Percentiles rank a stretch among this genome's conserved stretches.
phyloP scores from a whole-genome alignment of 2,329 filamentous ascomycete species.

The Bimuria novae-zelandiae region DNA sequence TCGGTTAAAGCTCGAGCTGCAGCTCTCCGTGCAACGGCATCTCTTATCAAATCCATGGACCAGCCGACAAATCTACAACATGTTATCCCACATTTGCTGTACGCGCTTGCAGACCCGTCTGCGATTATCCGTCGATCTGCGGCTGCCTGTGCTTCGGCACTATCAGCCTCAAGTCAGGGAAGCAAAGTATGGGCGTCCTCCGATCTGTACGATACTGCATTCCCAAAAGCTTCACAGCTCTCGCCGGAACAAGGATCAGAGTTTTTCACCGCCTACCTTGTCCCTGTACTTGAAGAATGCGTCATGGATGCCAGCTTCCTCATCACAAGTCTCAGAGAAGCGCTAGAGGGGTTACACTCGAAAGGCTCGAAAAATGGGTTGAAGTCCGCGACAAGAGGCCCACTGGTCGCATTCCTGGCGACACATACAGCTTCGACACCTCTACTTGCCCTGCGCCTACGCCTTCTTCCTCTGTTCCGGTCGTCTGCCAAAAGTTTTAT shows the following conservation, averaged over 20 bases:
- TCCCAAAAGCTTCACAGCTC: slow-evolving; percentile 61
- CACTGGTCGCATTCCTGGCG: slow-evolving; percentile 72
- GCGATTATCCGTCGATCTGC: slow-evolving; percentile 77
- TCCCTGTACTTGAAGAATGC: slow-evolving; percentile 82
- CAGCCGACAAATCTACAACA: slow-evolving; percentile 71
- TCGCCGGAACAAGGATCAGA: slow-evolving; percentile 61
- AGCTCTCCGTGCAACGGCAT: slow-evolving; percentile 64
- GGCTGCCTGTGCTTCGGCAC: slow-evolving; percentile 61
- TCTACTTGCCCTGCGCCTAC: slow-evolving; percentile 68
- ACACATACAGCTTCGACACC: slow-evolving; percentile 74
- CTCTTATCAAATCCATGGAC: slow-evolving; percentile 36
- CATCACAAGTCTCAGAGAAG: slow-evolving; percentile 63
- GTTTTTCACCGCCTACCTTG: slow-evolving; percentile 66
- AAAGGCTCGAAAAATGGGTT: slow-evolving; percentile 41
- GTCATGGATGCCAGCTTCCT: slow-evolving; percentile 78
- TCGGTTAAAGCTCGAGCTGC: slow-evolving; percentile 70
- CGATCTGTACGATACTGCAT: slow-evolving; percentile 63
- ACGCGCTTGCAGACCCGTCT: slow-evolving; percentile 74
- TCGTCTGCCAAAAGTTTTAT: slow-evolving; percentile 73
- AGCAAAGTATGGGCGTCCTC: slow-evolving; percentile 26
- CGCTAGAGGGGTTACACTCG: slow-evolving; percentile 59
- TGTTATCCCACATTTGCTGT: slow-evolving; percentile 79
- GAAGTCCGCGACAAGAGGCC: slow-evolving; percentile 66
- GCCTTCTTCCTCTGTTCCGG: slow-evolving; percentile 73
- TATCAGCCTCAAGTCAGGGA: slow-evolving; percentile 23